A percentile compares a stretch with the other conserved stretches of the same genome.
These are phyloP conservation scores for Tephrocybe rancida DNA, from an alignment of 768 basidiomycete genomes.

Conservation along the genomic window DNA sequence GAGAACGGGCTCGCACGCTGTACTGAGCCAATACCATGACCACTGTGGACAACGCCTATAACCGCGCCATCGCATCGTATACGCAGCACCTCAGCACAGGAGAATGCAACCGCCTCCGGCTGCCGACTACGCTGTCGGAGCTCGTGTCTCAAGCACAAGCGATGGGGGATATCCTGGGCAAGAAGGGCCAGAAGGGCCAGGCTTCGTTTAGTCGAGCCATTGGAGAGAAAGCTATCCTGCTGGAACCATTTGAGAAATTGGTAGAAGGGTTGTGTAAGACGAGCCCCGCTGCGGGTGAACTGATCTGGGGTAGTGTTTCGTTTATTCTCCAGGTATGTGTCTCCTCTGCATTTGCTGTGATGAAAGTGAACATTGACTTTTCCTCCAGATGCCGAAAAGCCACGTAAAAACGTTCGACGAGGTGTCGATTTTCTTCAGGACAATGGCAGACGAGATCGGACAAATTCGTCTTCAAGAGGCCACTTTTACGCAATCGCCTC, in stretches of 20 bases:
- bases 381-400: slow-evolving; percentile 2
- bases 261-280: slow-evolving; percentile 1
- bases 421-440: slow-evolving; percentile 2
- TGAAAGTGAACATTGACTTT: background rate
- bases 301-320: slow-evolving; percentile 7
- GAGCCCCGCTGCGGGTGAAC: background rate
- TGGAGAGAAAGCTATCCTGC: background rate
- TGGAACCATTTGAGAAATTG: background rate
- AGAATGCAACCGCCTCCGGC: background rate
- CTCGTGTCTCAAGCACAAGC: background rate
- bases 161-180: background rate
- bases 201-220: background rate
- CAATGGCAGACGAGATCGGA: slow-evolving; percentile 9
- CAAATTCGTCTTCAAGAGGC: slow-evolving; percentile 1
- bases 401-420: background rate
- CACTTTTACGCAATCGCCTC: background rate
- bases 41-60: background rate
- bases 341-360: background rate
- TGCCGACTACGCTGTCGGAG: background rate
- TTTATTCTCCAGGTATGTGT: slow-evolving; percentile 1
- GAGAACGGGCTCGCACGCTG: too few relatives aligned
- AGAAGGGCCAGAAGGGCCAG: background rate
- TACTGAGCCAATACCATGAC: too few relatives aligned
- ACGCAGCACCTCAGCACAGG: slow-evolving; percentile 1
- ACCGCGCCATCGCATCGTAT: background rate